These are phyloP conservation scores for Macrophomina phaseolina DNA, from an alignment of 2,329 filamentous ascomycete species.

Conservation along the genomic window DNA sequence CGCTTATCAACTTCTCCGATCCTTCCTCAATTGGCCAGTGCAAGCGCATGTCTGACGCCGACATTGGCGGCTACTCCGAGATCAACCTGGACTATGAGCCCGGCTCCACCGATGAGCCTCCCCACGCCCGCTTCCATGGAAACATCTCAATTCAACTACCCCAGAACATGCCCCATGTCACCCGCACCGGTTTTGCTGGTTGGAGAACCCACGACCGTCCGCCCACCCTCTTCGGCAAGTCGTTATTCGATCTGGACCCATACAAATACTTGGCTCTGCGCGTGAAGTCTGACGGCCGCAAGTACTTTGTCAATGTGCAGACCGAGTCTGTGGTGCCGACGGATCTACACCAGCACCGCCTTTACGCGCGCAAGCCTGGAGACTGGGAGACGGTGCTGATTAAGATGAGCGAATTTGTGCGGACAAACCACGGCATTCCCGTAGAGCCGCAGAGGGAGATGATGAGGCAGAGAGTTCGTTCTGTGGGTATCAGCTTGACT, in stretches of 20 bases:
- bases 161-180: slow-evolving; percentile 71
- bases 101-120: slow-evolving; percentile 54
- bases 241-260: slow-evolving; percentile 87
- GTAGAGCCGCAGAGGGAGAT: slow-evolving; percentile 93
- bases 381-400: slow-evolving; percentile 97
- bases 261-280: slow-evolving; percentile 87
- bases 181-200: slow-evolving; percentile 85
- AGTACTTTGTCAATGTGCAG: slow-evolving; percentile 95
- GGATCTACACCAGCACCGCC: slow-evolving; percentile 93
- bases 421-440: slow-evolving; percentile 90
- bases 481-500: slow-evolving; percentile 84
- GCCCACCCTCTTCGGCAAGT: slow-evolving; percentile 81
- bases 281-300: slow-evolving; percentile 86
- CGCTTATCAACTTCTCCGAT: slow-evolving; percentile 68
- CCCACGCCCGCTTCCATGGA: slow-evolving; percentile 84
- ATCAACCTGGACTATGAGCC: slow-evolving; percentile 71
- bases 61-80: slow-evolving; percentile 85
- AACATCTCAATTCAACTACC: slow-evolving; percentile 87
- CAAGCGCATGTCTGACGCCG: slow-evolving; percentile 84
- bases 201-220: slow-evolving; percentile 82
- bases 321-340: slow-evolving; percentile 91
- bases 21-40: slow-evolving; percentile 51
- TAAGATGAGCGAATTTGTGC: slow-evolving; percentile 89
- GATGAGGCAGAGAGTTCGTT: slow-evolving; percentile 82
- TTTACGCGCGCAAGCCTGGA: slow-evolving; percentile 78